phyloP scores from a whole-genome alignment of 2,329 filamentous ascomycete species.

The Ophiocordyceps camponoti-leonardi region DNA sequence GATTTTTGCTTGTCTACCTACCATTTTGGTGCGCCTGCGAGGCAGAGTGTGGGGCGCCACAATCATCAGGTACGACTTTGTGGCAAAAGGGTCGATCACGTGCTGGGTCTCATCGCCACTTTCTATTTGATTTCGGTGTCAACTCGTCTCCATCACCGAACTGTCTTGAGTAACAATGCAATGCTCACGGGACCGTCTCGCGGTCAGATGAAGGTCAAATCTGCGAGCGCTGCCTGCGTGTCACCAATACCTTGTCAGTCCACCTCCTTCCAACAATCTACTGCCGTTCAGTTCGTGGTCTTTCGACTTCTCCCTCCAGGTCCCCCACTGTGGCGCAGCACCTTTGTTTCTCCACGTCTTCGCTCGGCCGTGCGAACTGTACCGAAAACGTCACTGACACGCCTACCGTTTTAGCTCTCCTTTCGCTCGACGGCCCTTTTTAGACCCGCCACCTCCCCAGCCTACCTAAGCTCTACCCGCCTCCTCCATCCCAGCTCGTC shows the following conservation, averaged over 20 bases:
- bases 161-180: background rate
- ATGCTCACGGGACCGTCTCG: background rate
- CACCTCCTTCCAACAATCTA: background rate
- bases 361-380: conserved; percentile 2
- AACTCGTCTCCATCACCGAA: background rate
- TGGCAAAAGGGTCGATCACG: background rate
- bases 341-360: conserved; percentile 6
- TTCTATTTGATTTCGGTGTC: background rate
- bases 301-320: background rate
- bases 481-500: background rate
- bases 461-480: background rate
- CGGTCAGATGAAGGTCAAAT: background rate
- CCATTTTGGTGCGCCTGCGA: background rate
- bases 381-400: conserved; percentile 1
- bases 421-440: background rate
- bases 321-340: conserved; percentile 17
- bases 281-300: background rate
- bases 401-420: conserved; percentile 2
- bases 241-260: background rate
- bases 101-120: background rate
- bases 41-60: background rate
- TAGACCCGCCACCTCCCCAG: background rate
- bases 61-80: background rate
- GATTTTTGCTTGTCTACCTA: background rate
- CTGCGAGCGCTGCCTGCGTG: background rate